These are phyloP conservation scores for Mycosphaerella arachidis DNA, from an alignment of 2,329 filamentous ascomycete genomes.

Conservation along the genomic window DNA sequence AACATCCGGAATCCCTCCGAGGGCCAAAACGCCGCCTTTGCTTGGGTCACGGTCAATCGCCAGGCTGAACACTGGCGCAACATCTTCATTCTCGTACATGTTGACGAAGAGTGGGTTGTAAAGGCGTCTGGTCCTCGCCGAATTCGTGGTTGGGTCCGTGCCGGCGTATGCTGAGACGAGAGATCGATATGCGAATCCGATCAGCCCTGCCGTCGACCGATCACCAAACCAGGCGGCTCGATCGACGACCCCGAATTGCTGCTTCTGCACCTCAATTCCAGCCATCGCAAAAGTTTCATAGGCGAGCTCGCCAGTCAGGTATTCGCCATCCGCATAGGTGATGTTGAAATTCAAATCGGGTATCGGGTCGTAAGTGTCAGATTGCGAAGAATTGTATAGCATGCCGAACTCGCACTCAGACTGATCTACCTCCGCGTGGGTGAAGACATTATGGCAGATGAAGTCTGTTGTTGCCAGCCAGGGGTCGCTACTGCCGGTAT, in stretches of 20 bases:
- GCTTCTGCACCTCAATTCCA: conserved; percentile 42
- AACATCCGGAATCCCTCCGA: conserved; percentile 49
- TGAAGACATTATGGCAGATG: conserved; percentile 21
- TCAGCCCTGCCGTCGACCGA: conserved; percentile 41
- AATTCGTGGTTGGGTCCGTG: conserved; percentile 22
- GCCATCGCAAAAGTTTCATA: conserved; percentile 43
- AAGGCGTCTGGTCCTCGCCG: conserved; percentile 20
- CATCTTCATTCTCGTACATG: conserved; percentile 43
- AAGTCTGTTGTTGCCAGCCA: conserved; percentile 38
- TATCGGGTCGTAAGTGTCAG: conserved; percentile 36
- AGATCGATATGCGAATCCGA: conserved; percentile 50
- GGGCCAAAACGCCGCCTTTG: conserved; percentile 43
- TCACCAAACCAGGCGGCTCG: conserved; percentile 33
- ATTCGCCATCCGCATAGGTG: conserved; percentile 42
- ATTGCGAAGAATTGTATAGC: conserved; percentile 26
- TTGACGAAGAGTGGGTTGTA: conserved; percentile 52
- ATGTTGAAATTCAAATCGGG: conserved; percentile 42
- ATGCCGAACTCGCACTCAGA: conserved; percentile 32
- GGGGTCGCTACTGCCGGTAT: conserved; percentile 48
- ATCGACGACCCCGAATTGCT: conserved; percentile 46
- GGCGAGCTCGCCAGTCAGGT: conserved; percentile 38
- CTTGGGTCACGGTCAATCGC: conserved; percentile 37
- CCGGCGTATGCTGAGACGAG: conserved; percentile 42
- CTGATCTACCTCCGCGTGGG: conserved; percentile 15
- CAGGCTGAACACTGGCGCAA: conserved; percentile 47